Evolutionary conservation across 2,329 filamentous ascomycete species (phyloP), one percentile per base, ranked within the genome.

Genomic region (Nannizziopsis arthrosporioides): DNA sequence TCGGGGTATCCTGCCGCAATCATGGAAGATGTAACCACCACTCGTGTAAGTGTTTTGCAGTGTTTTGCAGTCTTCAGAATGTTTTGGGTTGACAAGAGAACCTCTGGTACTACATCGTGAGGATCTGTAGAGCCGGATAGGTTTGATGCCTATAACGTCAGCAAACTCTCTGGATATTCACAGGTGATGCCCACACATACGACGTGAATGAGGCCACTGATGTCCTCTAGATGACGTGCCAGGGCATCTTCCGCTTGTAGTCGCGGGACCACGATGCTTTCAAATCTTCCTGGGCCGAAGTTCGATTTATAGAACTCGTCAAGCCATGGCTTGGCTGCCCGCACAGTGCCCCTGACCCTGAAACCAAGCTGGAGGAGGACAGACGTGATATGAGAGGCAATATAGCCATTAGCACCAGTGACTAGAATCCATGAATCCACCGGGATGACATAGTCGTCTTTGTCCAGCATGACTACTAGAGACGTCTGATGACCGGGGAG

Each of bases 351-450:
- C 15, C 71, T 66, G 5, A 75, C 70, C 6, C 54, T 53, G 53
- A 66, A 73, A 11, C 70, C 70, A 2, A 59, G 56, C 1, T 61
- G 47, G 14, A 74, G 61, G 9, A 74, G 58, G 11, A 66, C 56
- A n/a, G 68, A 55, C 30, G 61, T 57, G 2, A 71, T 57, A 38
- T 74, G 68, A 5, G 64, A 64, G 19, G 59, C 71, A 18, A 75
- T 61, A 53, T 67, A 72, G 31, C 72, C 71, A 42, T 66, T 73
- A 1, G 62, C 66, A 5, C 72, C 71, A 0, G 71, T 74, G 11
- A 75, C 64, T 2, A 75, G 64, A 22, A 74, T 57, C 37, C 51
- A 54, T 2, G 61, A 63, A 8, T 61, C 62, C 5, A 48, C 38
- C 6, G 58, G 57, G 19, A 68, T 59, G 11, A 47, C 37, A 15